A percentile compares a stretch with the other conserved stretches of the same genome.
These are phyloP conservation scores for Oryza glaberrima DNA, from an alignment of 176 grass and related monocot species.

Conservation along the genomic window DNA sequence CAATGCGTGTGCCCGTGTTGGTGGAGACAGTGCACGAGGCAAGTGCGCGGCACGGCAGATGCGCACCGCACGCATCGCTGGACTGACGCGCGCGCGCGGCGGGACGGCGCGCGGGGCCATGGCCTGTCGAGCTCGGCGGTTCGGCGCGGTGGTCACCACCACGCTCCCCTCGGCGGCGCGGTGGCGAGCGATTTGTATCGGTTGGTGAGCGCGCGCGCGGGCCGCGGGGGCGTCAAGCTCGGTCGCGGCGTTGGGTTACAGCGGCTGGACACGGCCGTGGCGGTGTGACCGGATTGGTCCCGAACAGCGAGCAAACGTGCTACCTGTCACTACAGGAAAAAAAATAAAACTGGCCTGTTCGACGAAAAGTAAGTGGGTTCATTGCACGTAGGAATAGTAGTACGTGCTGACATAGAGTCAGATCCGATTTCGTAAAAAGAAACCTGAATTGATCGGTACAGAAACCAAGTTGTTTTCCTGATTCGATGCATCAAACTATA, in stretches of 20 bases:
- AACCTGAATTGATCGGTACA: background rate
- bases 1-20: background rate
- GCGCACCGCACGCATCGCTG: background rate
- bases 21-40: conserved; percentile 31
- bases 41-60: background rate
- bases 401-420: background rate
- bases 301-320: background rate
- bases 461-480: conserved; percentile 7
- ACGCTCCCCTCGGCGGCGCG: background rate
- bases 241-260: conserved; percentile 33
- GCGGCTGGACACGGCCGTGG: background rate
- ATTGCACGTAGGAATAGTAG: background rate
- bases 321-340: too few species aligned
- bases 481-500: conserved; percentile 8
- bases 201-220: conserved; percentile 12
- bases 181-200: background rate
- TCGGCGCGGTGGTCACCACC: too few species aligned
- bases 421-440: conserved; percentile 4
- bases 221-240: background rate
- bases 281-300: conserved; percentile 17
- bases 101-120: background rate
- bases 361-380: background rate
- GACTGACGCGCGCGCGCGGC: background rate
- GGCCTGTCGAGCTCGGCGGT: background rate
- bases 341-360: background rate